A percentile compares a stretch with the other conserved stretches of the same genome.
Conservation (phyloP, 192 early-diverging fungal genomes). For the Coemansia aciculifera region DNA sequence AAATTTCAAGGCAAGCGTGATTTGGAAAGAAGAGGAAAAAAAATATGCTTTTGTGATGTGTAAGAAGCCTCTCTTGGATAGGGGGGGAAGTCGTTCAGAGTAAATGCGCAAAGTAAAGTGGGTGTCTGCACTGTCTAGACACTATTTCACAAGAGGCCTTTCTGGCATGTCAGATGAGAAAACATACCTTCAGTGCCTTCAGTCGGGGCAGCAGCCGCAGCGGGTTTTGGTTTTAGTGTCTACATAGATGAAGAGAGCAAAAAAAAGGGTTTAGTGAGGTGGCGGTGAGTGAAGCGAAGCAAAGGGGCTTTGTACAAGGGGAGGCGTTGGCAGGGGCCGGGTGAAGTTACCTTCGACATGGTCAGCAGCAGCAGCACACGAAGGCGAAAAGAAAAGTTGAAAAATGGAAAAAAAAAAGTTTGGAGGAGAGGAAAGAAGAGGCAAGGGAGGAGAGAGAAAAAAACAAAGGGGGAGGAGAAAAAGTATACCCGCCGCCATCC, state of each 20-base stretch:
- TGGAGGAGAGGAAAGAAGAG: slow-evolving; percentile 4
- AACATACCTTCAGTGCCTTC: slow-evolving; percentile 24
- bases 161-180: neutral
- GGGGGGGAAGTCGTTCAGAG: neutral
- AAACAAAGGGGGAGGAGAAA: slow-evolving; percentile 1
- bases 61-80: neutral
- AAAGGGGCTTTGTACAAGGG: slow-evolving; percentile 9
- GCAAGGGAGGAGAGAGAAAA: neutral
- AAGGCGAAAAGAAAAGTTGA: slow-evolving; percentile 17
- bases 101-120: neutral
- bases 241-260: slow-evolving; percentile 11
- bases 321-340: neutral
- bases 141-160: neutral
- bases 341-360: slow-evolving; percentile 23
- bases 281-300: slow-evolving; percentile 4
- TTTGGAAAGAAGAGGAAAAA: slow-evolving; percentile 6
- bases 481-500: slow-evolving; percentile 7
- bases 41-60: neutral
- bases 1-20: neutral
- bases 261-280: neutral
- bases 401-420: neutral
- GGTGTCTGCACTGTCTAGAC: neutral
- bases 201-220: slow-evolving; percentile 6
- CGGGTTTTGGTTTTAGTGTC: slow-evolving; percentile 21
- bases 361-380: neutral